Conservation (phyloP, 2,329 filamentous ascomycete species). For the Ophiostoma sp. region DNA sequence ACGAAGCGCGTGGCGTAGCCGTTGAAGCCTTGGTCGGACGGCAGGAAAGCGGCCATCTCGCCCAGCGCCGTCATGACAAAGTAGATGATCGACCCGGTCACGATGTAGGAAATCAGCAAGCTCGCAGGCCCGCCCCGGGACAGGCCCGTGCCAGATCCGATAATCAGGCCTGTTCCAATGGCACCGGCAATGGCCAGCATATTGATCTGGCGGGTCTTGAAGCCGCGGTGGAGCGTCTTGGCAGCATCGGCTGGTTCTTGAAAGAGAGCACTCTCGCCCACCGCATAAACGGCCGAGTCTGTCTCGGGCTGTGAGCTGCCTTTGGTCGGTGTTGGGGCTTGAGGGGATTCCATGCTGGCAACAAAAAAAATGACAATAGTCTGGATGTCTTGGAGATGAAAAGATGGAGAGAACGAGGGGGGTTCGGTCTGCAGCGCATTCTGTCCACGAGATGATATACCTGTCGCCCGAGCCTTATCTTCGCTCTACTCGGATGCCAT, state of each 20-base stretch:
- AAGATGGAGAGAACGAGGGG: background rate
- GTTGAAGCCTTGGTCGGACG: background rate
- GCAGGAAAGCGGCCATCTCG: slow-evolving; percentile 5
- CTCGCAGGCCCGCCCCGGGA: slow-evolving; percentile 2
- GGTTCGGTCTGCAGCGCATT: background rate
- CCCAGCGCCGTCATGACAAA: slow-evolving; percentile 8
- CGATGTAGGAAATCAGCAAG: background rate
- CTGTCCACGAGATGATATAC: slow-evolving; percentile 1
- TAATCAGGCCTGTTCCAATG: slow-evolving; percentile 6
- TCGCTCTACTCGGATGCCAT: background rate
- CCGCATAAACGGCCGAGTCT: background rate
- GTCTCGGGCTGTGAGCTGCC: background rate
- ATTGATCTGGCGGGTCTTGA: slow-evolving; percentile 7
- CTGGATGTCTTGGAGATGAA: background rate
- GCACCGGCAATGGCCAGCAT: slow-evolving; percentile 8
- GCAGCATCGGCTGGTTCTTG: background rate
- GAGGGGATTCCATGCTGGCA: background rate
- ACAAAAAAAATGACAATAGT: background rate
- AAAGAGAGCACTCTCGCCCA: slow-evolving; percentile 1
- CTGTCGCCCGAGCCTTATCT: background rate
- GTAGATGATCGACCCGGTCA: background rate
- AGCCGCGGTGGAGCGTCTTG: slow-evolving; percentile 7
- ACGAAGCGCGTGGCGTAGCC: background rate
- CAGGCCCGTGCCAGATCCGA: slow-evolving; percentile 1
- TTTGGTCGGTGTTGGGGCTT: background rate